Conservation (phyloP, 2,329 filamentous ascomycete species). For the Elsinoe ampelina region DNA sequence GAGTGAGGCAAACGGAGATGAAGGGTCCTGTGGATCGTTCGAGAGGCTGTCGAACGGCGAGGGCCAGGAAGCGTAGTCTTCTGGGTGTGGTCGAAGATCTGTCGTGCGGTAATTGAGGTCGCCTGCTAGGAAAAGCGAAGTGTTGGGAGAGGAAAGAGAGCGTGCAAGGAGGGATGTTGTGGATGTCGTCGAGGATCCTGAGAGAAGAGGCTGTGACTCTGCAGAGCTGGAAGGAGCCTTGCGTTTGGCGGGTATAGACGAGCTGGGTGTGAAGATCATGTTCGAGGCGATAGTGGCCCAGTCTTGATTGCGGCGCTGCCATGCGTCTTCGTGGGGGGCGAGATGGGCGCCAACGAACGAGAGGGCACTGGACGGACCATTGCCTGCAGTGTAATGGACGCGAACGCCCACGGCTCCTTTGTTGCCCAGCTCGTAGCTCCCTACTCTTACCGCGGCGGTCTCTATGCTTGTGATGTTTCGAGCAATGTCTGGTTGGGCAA, state of each 20-base stretch:
- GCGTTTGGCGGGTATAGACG: background rate
- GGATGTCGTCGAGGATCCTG: constrained; percentile 15
- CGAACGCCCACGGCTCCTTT: constrained; percentile 84
- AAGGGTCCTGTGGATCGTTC: constrained; percentile 52
- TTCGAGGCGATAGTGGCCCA: constrained; percentile 77
- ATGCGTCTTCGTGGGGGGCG: constrained; percentile 74
- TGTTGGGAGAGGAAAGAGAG: constrained; percentile 60
- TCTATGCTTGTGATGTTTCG: constrained; percentile 56
- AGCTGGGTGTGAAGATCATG: constrained; percentile 55
- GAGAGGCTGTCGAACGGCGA: constrained; percentile 39
- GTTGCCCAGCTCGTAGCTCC: constrained; percentile 81
- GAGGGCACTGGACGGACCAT: constrained; percentile 48
- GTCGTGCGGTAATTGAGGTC: constrained; percentile 93
- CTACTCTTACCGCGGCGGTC: constrained; percentile 75
- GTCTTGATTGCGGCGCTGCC: constrained; percentile 69
- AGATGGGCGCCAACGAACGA: constrained; percentile 86
- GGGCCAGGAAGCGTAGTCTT: constrained; percentile 54
- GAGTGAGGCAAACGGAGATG: constrained; percentile 53
- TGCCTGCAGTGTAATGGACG: constrained; percentile 46
- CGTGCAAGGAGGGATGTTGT: background rate
- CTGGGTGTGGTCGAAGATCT: constrained; percentile 43
- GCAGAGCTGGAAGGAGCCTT: constrained; percentile 14
- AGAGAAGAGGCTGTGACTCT: constrained; percentile 27
- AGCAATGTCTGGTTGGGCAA: constrained; percentile 54
- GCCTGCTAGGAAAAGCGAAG: constrained; percentile 76